Conservation (phyloP, 108 stramenopile genomes). For the Nitzschia sp. region DNA sequence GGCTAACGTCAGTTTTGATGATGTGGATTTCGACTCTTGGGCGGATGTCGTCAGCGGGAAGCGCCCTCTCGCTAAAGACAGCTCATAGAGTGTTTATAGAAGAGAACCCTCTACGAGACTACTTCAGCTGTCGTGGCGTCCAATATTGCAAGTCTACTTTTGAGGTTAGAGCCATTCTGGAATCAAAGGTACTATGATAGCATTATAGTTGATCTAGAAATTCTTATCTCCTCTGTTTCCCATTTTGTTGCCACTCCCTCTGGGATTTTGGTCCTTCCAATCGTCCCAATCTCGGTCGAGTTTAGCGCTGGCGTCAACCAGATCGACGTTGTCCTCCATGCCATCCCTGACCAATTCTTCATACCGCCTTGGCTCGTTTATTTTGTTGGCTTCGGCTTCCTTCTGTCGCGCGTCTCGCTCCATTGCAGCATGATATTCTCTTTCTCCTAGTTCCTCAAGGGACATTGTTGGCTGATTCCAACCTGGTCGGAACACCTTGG, state of each 20-base stretch:
- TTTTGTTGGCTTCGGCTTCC: conserved; percentile 53
- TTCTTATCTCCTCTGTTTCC: conserved; percentile 89
- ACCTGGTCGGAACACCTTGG: conserved; percentile 90
- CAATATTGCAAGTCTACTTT: too few relatives aligned
- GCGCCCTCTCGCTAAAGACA: conserved; percentile 8
- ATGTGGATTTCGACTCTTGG: conserved; percentile 70
- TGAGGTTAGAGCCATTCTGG: too few relatives aligned
- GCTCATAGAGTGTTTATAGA: background rate
- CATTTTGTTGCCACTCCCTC: conserved; percentile 95
- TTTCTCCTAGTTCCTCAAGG: conserved; percentile 89
- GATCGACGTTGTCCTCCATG: conserved; percentile 84
- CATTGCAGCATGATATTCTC: conserved; percentile 82
- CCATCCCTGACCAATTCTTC: conserved; percentile 89
- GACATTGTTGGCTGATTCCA: conserved; percentile 97
- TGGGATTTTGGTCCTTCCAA: conserved; percentile 94
- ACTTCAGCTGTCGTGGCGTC: too few relatives aligned
- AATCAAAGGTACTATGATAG: background rate
- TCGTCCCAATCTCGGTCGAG: conserved; percentile 96
- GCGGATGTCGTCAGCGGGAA: conserved; percentile 60
- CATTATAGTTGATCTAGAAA: conserved; percentile 47
- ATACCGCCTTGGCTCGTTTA: conserved; percentile 66
- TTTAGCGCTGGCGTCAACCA: conserved; percentile 85
- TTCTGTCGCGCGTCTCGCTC: conserved; percentile 74
- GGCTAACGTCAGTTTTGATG: conserved; percentile 50
- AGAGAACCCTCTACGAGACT: too few relatives aligned